These are phyloP conservation scores for Ramularia endophylla DNA, from an alignment of 2,329 filamentous ascomycete genomes.

Conservation along the genomic window DNA sequence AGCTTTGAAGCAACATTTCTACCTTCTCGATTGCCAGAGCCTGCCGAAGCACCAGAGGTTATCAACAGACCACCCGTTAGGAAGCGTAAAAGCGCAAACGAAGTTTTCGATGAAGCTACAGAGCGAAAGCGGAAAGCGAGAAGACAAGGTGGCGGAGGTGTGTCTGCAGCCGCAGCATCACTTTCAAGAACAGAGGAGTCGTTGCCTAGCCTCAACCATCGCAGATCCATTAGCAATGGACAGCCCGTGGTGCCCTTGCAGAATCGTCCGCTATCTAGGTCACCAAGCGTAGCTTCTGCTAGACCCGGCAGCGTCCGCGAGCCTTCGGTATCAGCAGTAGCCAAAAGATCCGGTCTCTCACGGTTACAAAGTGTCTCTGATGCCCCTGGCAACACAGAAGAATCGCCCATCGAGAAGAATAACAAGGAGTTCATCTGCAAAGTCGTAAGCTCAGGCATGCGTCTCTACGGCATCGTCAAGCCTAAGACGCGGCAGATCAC, in stretches of 20 bases:
- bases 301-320: constrained; percentile 17
- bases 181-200: constrained; percentile 26
- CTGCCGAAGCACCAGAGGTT: constrained; percentile 8
- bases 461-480: constrained; percentile 45
- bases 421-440: constrained; percentile 47
- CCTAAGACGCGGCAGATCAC: constrained; percentile 30
- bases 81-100: constrained; percentile 38
- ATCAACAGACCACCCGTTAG: constrained; percentile 24
- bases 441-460: constrained; percentile 50
- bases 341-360: constrained; percentile 23
- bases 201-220: constrained; percentile 27
- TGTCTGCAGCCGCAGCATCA: constrained; percentile 37
- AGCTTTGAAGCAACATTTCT: constrained; percentile 21
- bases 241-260: constrained; percentile 18
- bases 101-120: constrained; percentile 44
- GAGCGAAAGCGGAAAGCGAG: constrained; percentile 38
- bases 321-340: constrained; percentile 12
- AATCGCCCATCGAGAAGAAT: constrained; percentile 20
- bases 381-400: constrained; percentile 3
- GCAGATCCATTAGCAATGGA: constrained; percentile 24
- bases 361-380: constrained; percentile 21
- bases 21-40: constrained; percentile 2
- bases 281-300: constrained; percentile 26
- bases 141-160: constrained; percentile 37
- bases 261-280: constrained; percentile 23